phyloP scores from a whole-genome alignment of 768 basidiomycete genomes.

The Pleurotus djamor region DNA sequence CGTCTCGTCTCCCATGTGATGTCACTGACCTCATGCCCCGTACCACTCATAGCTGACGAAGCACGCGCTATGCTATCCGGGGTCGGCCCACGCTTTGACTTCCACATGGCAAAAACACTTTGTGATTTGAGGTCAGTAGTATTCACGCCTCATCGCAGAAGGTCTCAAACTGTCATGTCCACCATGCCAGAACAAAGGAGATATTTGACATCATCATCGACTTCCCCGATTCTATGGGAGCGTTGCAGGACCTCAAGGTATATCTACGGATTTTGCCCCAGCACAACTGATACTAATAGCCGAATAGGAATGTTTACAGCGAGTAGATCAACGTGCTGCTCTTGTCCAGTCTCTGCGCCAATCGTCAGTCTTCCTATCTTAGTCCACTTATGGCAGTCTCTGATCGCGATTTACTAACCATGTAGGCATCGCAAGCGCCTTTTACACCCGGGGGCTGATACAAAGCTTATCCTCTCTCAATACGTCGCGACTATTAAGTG shows the following conservation, averaged over 20 bases:
- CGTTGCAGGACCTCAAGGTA: conserved; percentile 85
- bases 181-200: conserved; percentile 56
- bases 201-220: conserved; percentile 97
- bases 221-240: conserved; percentile 84
- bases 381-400: too few species aligned
- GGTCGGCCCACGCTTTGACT: conserved; percentile 84
- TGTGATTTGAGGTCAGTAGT: conserved; percentile 74
- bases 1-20: conserved; percentile 15
- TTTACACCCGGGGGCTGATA: conserved; percentile 95
- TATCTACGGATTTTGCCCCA: not conserved
- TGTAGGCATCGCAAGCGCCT: conserved; percentile 81
- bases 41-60: conserved; percentile 52
- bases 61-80: conserved; percentile 71
- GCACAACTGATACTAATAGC: not conserved
- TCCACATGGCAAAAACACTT: conserved; percentile 88
- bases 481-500: conserved; percentile 94
- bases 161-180: too few species aligned
- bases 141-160: not conserved
- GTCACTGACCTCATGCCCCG: conserved; percentile 5
- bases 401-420: conserved; percentile 2
- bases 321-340: conserved; percentile 76
- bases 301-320: conserved; percentile 69
- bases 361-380: conserved; percentile 48
- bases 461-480: conserved; percentile 83
- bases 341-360: conserved; percentile 78